Conservation (phyloP, 495 filamentous ascomycete species). For the Tuber brumale region DNA sequence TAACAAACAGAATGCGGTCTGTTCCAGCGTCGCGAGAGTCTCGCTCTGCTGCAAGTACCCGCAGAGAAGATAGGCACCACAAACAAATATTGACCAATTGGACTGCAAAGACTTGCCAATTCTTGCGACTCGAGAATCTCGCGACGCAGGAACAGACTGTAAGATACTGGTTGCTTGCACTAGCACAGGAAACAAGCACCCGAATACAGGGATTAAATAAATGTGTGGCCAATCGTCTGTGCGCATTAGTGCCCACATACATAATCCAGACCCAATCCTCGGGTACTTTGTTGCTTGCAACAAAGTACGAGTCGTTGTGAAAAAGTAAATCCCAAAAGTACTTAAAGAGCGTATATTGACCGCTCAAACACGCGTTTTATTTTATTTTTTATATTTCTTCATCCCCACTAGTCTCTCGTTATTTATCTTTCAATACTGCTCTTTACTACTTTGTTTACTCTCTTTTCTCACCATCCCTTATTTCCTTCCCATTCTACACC, state of each 20-base stretch:
- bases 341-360: not conserved
- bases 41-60: no score
- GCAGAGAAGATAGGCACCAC: no score
- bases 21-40: no score
- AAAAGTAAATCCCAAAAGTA: not conserved
- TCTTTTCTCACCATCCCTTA: not conserved
- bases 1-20: not conserved
- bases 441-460: not conserved
- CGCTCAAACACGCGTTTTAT: not conserved
- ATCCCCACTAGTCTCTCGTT: not conserved
- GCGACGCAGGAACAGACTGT: no score
- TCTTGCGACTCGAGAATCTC: no score
- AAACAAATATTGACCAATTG: no score
- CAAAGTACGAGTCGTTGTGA: not conserved
- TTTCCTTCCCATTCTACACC: not conserved
- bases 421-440: not conserved
- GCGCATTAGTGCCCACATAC: not conserved
- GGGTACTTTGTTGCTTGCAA: not conserved
- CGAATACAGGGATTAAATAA: not conserved
- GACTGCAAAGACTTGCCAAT: no score
- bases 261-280: not conserved
- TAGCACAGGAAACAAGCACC: not conserved
- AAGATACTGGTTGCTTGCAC: not conserved
- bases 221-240: not conserved
- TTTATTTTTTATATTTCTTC: not conserved